Base-by-base conservation (phyloP, 768 basidiomycete genomes). In the Postia placenta region DNA sequence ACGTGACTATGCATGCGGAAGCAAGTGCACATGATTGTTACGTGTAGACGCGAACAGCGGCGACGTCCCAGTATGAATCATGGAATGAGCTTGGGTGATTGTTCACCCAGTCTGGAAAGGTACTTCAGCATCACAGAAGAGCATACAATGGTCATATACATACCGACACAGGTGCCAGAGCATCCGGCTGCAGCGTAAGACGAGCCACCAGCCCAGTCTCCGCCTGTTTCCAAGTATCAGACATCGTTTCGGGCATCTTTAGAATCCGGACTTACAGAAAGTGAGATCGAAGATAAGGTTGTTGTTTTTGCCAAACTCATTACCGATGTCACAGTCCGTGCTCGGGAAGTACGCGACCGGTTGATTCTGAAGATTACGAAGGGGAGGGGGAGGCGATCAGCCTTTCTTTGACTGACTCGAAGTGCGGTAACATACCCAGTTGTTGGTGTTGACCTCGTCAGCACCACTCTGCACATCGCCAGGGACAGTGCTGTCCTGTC, bases 51-150 rank as follows among this genome's bases (percentile, higher is more conserved):
- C 74, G 76, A 45, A 88, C 64, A 43, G 75, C 77, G 41, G 74
- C 72, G 61, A 91, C 75, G 38, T 86, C 78, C 67, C 86, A 90
- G 69, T 80, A 88, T 0, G 88, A 85, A 26, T 84, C 68, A 9
- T 55, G 53, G 66, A 89, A 89, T 11, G 81, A 82, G 3, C 65
- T 62, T 1, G 87, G 87, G 57, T 86, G 82, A 51, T 75, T 74
- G 67, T 80, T 74, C 55, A 85, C 83, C 54, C 68, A 84, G 52
- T 78, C 82, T 85, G 51, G 6, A 5, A 25, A 7, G 12, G 14
- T 15, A 14, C 23, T 20, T 4, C 22, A 36, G 5, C 5, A 11
- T n/a, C 26, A 33, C 9, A 15, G 15, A 33, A 33, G 15, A 15
- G 30, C 17, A n/a, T 2, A 36, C 20, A 17, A 1, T 9, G 5